Evolutionary conservation across 1,139 yeast genomes (phyloP), one percentile per base, ranked within the genome.

Genomic region (Yamadazyma siamensis): DNA sequence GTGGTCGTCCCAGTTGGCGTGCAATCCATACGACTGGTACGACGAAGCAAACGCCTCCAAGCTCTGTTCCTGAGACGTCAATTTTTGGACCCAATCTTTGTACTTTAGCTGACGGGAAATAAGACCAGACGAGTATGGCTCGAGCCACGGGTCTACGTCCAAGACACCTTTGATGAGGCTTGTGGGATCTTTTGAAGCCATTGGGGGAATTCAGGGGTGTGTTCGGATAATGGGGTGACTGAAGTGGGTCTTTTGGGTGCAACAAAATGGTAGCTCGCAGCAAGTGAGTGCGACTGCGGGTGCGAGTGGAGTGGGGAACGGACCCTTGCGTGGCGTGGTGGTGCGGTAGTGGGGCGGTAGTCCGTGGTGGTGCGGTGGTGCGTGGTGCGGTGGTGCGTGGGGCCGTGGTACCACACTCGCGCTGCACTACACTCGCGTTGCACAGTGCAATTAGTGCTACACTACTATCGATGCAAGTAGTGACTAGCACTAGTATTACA

Each of bases 111-210:
- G 73, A 36, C 75, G 64, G 25, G 52, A 45, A 15, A 59, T 45
- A 36, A 69, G 54, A 19, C 75, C 83, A 11, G 65, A 67, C n/a
- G 79, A 70, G 54, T 68, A 81, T 1, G 97, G 96, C 48, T 80
- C 79, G 38, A 91, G 69, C 86, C 91, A 89, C 4, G 96, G 95
- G 50, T 91, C 98, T 25, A 78, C 56, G 25, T 75, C 75, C 23
- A 86, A 61, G 13, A 76, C 82, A 2, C 80, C 84, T 45, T 71
- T 64, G 26, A 80, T 54, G 15, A 47, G 35, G 10, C 10, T 10
- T 8, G 20, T n/a, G n/a, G n/a, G n/a, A 14, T 22, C 31, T 23
- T 27, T 29, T 21, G 21, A 10, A 8, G 27, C 19, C 21, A n/a
- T 6, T 12, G 17, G 6, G 6, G 11, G 6, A 21, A n/a, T n/a